Evolutionary conservation across 192 early-diverging fungal genomes (phyloP), one percentile per base, ranked within the genome.

Genomic region (Piromyces finnis): DNA sequence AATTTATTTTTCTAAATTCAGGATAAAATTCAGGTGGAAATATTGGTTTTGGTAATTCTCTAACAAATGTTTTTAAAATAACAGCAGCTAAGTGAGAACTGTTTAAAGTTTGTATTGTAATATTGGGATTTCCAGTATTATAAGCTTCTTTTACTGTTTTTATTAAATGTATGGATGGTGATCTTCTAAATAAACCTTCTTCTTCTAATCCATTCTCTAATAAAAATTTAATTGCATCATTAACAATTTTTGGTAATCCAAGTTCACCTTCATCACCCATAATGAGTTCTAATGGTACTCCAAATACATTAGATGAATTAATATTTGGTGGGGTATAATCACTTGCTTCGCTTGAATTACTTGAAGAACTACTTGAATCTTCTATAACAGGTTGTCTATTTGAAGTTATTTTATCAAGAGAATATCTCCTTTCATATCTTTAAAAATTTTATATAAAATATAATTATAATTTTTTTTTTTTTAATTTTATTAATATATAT

Each of bases 261-360:
- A 88, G 85, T 81, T 92, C 93, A 29, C 91, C 92, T 41, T 91
- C 87, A 14, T 83, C 80, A 16, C 93, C 94, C 93, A 94, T 95
- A 7, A 96, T 84, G 29, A 82, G 84, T 51, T 93, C 90, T 79
- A 98, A 81, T 0, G 90, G 85, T 68, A 90, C 92, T 5, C 94
- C 94, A 91, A 98, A 98, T 39, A 91, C 27, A 78, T 77, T 16
- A 82, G 51, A 16, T 87, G 90, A 12, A 89, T 29, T 80, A 29
- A 83, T 83, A 78, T 86, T 82, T 30, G 82, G 22, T 41, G 59
- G 30, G 5, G 27, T 51, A 35, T 22, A 29, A 28, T 36, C 37
- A 68, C 6, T n/a, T 68, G 51, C 9, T 35, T 78, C 37, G 80
- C 81, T 78, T 82, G 36, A 11, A 22, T 28, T n/a, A 80, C 80